Base-by-base conservation (phyloP, 163 green algal species). In the Chloromonas sp. region DNA sequence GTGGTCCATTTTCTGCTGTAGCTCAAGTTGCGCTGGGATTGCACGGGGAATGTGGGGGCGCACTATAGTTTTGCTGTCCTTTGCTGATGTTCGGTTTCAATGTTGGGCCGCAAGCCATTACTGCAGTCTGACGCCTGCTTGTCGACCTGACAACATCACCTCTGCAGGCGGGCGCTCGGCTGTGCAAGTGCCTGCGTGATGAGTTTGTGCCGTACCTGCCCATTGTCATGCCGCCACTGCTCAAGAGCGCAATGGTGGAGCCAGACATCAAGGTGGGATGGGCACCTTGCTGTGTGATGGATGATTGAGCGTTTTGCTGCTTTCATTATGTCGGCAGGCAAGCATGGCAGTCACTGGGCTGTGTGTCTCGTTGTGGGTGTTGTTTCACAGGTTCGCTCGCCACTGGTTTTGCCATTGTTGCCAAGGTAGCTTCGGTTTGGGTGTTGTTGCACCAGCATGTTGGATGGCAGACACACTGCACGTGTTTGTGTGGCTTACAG, bases 131-230 rank as follows among this genome's bases (percentile, higher is more conserved):
- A 58, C 3, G 11, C 61, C 61, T 59, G 0, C 61, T 58, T 78
- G 15, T 0, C 59, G 13, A 59, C 78, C 15, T 61, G 60, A 36
- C 36, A 36, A 36, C 36, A 36, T 36, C 36, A 36, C 36, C 36
- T 60, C n/a, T 62, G 70, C 95, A 99, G 91, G 97, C 97, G 5
- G 97, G 96, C 82, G 96, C 97, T 0, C 93, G 97, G 66, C 91
- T 99, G 82, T 99, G 97, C 94, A 99, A 98, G 90, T 96, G 94
- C 84, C 90, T 99, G 81, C 95, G 96, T 8, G 82, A 92, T 0
- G 97, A 99, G 87, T 99, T 99, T 89, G 85, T 99, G 60, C 96
- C 97, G 2, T 99, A 98, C 91, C 92, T 99, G 89, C 84, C 87
- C 13, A 86, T 98, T 13, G 96, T 99, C 76, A 98, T 99, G 96